Evolutionary conservation across 2,329 filamentous ascomycete species (phyloP), one percentile per base, ranked within the genome.

Genomic region (Dothiorella sarmentorum): DNA sequence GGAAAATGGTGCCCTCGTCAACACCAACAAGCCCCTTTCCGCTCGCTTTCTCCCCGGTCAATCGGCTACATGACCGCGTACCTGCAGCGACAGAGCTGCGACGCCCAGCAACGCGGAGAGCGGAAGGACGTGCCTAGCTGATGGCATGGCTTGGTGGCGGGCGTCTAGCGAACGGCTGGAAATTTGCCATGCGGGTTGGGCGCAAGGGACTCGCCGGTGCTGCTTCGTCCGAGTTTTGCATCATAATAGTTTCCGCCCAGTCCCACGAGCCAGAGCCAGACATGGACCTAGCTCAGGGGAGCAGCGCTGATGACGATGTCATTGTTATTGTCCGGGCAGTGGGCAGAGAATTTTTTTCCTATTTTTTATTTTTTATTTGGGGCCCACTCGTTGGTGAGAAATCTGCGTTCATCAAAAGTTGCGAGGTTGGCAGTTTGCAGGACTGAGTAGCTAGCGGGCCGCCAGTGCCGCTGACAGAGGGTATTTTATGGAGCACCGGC

Each of bases 401-500:
- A 13, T 40, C 49, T 15, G 45, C 31, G 17, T n/a, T n/a, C n/a
- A n/a, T n/a, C n/a, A 33, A 43, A 29, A 56, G 35, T 56, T 44
- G 43, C 38, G 29, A 27, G 40, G 31, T 35, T 22, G 22, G 17
- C 43, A 18, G n/a, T 11, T 9, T n/a, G 22, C 22, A n/a, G n/a
- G 53, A 29, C 29, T 37, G 56, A 51, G 56, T 58, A 42, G 56
- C 56, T 42, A 47, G 38, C 20, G 52, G n/a, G 38, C 38, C 52
- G 52, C 52, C 40, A n/a, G 35, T 56, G 52, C 52, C 52, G 52
- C 52, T 56, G 52, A 15, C 38, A 44, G 37, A 44, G 31, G 38
- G 52, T 10, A 31, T 55, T 42, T 43, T 58, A 52, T 52, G 56
- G 56, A 58, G 44, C 22, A 27, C 44, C 26, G 26, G 45, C 44